Evolutionary conservation across 2,329 filamentous ascomycete genomes (phyloP), one percentile per base, ranked within the genome.

Genomic region (Beauveria scarabaeidicola): DNA sequence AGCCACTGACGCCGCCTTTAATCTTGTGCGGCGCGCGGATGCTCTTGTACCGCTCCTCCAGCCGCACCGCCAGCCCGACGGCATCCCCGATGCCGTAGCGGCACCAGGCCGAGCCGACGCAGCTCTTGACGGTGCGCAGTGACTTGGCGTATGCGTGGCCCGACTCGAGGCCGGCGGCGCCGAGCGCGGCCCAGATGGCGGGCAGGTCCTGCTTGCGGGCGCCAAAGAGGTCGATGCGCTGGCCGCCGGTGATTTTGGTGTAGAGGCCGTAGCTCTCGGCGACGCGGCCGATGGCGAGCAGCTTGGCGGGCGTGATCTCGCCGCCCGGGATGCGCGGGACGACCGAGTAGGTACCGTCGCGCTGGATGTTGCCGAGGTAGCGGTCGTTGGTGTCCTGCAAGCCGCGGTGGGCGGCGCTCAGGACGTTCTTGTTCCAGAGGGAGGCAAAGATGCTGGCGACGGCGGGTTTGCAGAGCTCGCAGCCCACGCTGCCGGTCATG

Each of bases 211-310:
- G 88, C 74, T 95, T 96, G 73, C 86, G 86, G 0, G 91, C 91
- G 44, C 91, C 91, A 68, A 96, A 96, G 86, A 96, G 84, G 72
- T 96, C 91, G 68, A 96, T 96, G 59, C 91, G 84, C 73, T 96
- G 91, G 1, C 89, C 91, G 59, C 91, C 91, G 0, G 91, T 96
- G 69, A 96, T 95, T 74, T 96, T 96, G 69, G 87, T 91, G 75
- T 96, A 96, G 7, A 96, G 77, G 40, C 82, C 81, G 68, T 90
- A 96, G 70, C 93, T 87, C 76, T 89, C 89, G 0, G 91, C 91
- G 0, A 96, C 90, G 59, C 86, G 83, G 0, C 90, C 91, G 61
- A 96, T 91, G 60, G 86, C 82, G 51, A 96, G 88, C 55, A 96
- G 81, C 70, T 90, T 91, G 52, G 94, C 89, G 0, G 91, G 86